phyloP scores from a whole-genome alignment of 2,329 filamentous ascomycete species.

The Blastomyces parvus region DNA sequence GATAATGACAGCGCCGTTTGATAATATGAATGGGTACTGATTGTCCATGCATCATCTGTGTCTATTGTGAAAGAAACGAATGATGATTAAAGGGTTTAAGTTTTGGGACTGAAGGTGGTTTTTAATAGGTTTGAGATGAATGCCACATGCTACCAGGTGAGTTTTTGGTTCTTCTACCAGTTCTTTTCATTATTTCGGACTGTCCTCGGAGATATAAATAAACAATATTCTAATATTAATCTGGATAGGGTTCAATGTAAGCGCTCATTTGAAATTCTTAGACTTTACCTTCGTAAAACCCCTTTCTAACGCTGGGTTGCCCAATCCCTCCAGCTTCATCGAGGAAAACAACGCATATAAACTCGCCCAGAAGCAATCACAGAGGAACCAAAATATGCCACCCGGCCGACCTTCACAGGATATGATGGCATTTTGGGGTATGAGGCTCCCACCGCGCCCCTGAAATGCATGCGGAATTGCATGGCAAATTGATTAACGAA shows the following conservation, averaged over 20 bases:
- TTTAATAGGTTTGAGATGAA: slow-evolving; percentile 83
- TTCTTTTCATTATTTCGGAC: not conserved
- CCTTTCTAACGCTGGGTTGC: not conserved
- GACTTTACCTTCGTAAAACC: not conserved
- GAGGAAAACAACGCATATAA: slow-evolving; percentile 81
- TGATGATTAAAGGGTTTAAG: not conserved
- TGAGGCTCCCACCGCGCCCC: slow-evolving; percentile 11
- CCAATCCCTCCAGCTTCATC: slow-evolving; percentile 57
- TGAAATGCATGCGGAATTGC: not conserved
- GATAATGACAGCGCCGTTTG: slow-evolving; percentile 80
- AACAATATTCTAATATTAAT: not conserved
- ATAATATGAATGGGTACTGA: slow-evolving; percentile 63
- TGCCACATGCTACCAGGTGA: slow-evolving; percentile 77
- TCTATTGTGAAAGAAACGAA: not conserved
- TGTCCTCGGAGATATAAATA: not conserved
- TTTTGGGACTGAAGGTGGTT: slow-evolving; percentile 1
- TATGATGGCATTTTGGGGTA: slow-evolving; percentile 89
- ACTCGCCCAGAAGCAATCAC: slow-evolving; percentile 49
- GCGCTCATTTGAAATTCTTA: not conserved
- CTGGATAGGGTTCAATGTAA: slow-evolving; percentile 2
- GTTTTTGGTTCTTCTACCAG: slow-evolving; percentile 4
- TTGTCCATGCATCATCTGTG: not conserved
- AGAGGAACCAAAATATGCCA: slow-evolving; percentile 43
- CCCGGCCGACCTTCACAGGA: slow-evolving; percentile 56
- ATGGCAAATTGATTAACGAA: not conserved